Conservation (phyloP, 2,329 filamentous ascomycete genomes). For the Pseudogymnoascus sp. region DNA sequence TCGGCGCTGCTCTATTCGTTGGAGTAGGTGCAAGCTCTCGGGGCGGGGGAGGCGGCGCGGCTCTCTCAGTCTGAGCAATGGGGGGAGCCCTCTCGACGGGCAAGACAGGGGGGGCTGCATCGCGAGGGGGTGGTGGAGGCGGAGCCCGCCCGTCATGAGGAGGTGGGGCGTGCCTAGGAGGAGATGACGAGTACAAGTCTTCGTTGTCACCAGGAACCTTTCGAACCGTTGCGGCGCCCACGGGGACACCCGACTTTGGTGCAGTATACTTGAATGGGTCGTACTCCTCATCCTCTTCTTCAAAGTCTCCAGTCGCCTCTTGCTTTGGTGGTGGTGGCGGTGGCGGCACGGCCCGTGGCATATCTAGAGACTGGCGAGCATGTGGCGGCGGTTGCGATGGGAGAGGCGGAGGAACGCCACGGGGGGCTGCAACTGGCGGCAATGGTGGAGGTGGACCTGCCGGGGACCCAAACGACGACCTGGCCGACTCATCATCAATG, state of each 20-base stretch:
- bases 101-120: slow-evolving; percentile 32
- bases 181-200: slow-evolving; percentile 28
- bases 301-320: slow-evolving; percentile 32
- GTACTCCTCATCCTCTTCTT: slow-evolving; percentile 63
- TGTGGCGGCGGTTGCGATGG: slow-evolving; percentile 37
- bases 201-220: slow-evolving; percentile 20
- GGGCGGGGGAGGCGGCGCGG: slow-evolving; percentile 31
- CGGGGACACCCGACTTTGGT: slow-evolving; percentile 21
- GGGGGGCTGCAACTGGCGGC: slow-evolving; percentile 44
- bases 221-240: slow-evolving; percentile 15
- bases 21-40: slow-evolving; percentile 20
- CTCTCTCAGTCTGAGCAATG: not conserved
- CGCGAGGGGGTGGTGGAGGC: slow-evolving; percentile 40
- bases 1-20: slow-evolving; percentile 28
- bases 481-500: slow-evolving; percentile 57
- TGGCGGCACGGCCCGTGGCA: slow-evolving; percentile 61
- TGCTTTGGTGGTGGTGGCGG: slow-evolving; percentile 44
- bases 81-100: no score
- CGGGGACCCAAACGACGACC: slow-evolving; percentile 35
- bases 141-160: slow-evolving; percentile 32
- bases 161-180: slow-evolving; percentile 24
- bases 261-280: slow-evolving; percentile 54
- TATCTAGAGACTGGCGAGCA: slow-evolving; percentile 58
- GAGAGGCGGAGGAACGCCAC: slow-evolving; percentile 55
- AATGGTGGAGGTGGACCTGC: slow-evolving; percentile 41